phyloP scores from a whole-genome alignment of 2,329 filamentous ascomycete species.

The Epichloe elymi region DNA sequence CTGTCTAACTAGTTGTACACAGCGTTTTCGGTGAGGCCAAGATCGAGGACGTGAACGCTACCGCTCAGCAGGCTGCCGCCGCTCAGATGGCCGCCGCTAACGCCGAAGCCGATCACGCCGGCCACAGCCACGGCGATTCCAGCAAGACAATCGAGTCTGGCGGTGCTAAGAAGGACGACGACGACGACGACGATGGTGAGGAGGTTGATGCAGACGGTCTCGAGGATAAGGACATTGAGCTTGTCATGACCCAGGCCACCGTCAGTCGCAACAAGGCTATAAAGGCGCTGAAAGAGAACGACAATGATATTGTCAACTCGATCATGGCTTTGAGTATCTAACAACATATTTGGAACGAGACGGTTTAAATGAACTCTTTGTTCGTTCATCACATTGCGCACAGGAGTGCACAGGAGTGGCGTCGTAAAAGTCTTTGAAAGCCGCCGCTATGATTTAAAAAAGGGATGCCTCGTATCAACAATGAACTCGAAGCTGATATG shows the following conservation, averaged over 20 bases:
- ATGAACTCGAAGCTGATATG: neutral
- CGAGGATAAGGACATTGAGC: constrained; percentile 98
- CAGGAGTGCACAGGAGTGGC: constrained; percentile 12
- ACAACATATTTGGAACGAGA: constrained; percentile 8
- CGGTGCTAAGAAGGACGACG: constrained; percentile 63
- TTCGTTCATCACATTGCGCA: constrained; percentile 12
- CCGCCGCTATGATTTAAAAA: constrained; percentile 1
- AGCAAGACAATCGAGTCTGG: constrained; percentile 48
- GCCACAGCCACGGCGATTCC: constrained; percentile 59
- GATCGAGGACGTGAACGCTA: constrained; percentile 99
- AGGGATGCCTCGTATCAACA: neutral
- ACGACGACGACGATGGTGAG: constrained; percentile 84
- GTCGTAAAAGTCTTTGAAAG: constrained; percentile 18
- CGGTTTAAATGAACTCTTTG: constrained; percentile 1
- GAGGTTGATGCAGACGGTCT: constrained; percentile 90
- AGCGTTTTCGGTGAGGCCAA: constrained; percentile 99
- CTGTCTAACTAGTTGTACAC: constrained; percentile 4
- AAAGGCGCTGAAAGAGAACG: constrained; percentile 97
- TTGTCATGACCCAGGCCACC: constrained; percentile 95
- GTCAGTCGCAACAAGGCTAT: constrained; percentile 97
- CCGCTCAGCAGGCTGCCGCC: constrained; percentile 78
- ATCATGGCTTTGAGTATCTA: constrained; percentile 96
- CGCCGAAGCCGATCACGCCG: constrained; percentile 53
- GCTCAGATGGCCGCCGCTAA: constrained; percentile 75
- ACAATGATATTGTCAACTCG: constrained; percentile 99